These are phyloP conservation scores for Alternaria viburni DNA, from an alignment of 2,329 filamentous ascomycete species.

Conservation along the genomic window DNA sequence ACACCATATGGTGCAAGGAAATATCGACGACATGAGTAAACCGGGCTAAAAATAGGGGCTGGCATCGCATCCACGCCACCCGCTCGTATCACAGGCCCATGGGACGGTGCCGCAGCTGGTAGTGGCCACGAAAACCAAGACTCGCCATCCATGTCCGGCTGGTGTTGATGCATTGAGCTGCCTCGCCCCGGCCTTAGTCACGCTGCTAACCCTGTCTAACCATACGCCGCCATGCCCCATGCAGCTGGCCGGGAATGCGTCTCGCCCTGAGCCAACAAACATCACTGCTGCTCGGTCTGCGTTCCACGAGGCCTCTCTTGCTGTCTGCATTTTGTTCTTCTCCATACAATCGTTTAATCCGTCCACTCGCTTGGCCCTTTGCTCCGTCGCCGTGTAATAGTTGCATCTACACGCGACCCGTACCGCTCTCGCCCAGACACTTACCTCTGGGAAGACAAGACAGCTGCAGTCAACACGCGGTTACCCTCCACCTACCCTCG, in stretches of 20 bases:
- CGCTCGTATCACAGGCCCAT: conserved; percentile 24
- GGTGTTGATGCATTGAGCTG: conserved; percentile 16
- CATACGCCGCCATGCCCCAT: conserved; percentile 19
- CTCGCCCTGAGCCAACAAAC: conserved; percentile 28
- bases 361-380: conserved; percentile 27
- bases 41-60: conserved; percentile 29
- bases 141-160: conserved; percentile 20
- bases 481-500: conserved; percentile 15
- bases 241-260: conserved; percentile 28
- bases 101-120: conserved; percentile 19
- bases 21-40: conserved; percentile 8
- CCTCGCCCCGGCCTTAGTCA: not conserved
- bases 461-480: conserved; percentile 26
- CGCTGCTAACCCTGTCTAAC: conserved; percentile 20
- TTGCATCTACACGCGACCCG: not conserved
- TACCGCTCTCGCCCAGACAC: not conserved
- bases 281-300: conserved; percentile 19
- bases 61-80: conserved; percentile 19
- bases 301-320: conserved; percentile 15
- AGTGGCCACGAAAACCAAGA: conserved; percentile 28
- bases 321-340: conserved; percentile 29
- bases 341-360: conserved; percentile 38
- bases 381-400: conserved; percentile 1
- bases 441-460: conserved; percentile 6
- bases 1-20: not conserved